Conservation (phyloP, 2,329 filamentous ascomycete genomes). For the Beauveria sp. region DNA sequence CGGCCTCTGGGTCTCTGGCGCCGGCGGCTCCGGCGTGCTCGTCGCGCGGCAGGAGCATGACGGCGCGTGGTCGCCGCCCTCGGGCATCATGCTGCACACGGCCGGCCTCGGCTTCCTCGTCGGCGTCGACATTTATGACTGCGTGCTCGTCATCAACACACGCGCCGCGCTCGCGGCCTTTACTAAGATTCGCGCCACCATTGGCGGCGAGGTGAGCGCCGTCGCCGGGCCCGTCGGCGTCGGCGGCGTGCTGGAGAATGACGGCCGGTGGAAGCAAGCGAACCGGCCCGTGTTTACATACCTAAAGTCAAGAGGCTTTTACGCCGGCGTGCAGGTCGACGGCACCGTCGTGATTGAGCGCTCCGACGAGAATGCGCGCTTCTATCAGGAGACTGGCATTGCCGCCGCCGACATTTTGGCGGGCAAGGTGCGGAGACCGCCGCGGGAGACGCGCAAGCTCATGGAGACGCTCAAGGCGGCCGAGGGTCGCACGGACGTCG, state of each 20-base stretch:
- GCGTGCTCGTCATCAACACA: slow-evolving; percentile 79
- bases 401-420: slow-evolving; percentile 39
- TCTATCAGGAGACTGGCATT: slow-evolving; percentile 60
- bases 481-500: slow-evolving; percentile 26
- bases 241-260: slow-evolving; percentile 64
- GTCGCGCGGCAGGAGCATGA: slow-evolving; percentile 51
- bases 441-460: slow-evolving; percentile 22
- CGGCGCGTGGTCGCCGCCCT: slow-evolving; percentile 71
- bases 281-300: slow-evolving; percentile 54
- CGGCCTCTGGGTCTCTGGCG: slow-evolving; percentile 58
- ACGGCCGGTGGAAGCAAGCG: slow-evolving; percentile 41
- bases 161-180: slow-evolving; percentile 69
- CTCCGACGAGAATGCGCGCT: slow-evolving; percentile 79
- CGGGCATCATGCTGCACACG: slow-evolving; percentile 74
- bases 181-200: slow-evolving; percentile 63
- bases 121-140: slow-evolving; percentile 83
- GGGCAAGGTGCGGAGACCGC: slow-evolving; percentile 33
- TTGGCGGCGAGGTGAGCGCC: slow-evolving; percentile 72
- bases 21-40: slow-evolving; percentile 58
- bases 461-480: slow-evolving; percentile 28
- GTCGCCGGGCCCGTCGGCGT: slow-evolving; percentile 62
- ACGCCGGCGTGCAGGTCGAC: slow-evolving; percentile 79
- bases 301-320: slow-evolving; percentile 82
- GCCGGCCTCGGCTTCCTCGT: slow-evolving; percentile 72
- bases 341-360: slow-evolving; percentile 81